A percentile compares a stretch with the other conserved stretches of the same genome.
These are phyloP conservation scores for Cucurbita moschata DNA, from an alignment of 306 rosid genomes.

Conservation along the genomic window DNA sequence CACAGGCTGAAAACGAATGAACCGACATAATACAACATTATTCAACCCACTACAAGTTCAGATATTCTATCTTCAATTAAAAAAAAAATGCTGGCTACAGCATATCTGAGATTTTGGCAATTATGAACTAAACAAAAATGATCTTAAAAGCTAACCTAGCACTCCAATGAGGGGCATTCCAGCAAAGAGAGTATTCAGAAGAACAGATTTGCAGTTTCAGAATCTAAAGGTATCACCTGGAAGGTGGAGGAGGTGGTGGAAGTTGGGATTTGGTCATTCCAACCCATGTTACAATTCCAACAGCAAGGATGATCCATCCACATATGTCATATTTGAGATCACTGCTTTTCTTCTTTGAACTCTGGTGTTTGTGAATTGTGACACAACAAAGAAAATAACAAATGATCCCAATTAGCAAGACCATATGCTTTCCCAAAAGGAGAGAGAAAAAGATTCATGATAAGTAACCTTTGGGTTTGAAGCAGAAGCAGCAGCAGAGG, in stretches of 20 bases:
- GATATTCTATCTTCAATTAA: neutral
- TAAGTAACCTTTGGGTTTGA: constrained; percentile 38
- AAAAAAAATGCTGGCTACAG: no score
- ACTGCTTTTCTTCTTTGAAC: constrained; percentile 40
- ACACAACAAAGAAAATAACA: neutral
- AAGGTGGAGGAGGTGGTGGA: constrained; percentile 50
- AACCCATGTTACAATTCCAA: constrained; percentile 59
- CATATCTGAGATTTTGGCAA: neutral
- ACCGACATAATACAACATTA: neutral
- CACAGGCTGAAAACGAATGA: neutral
- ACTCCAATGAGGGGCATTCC: constrained; percentile 7
- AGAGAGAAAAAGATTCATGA: neutral
- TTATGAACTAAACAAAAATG: neutral
- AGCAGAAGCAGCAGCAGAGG: constrained; percentile 25
- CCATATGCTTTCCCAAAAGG: neutral
- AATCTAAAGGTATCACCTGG: constrained; percentile 28
- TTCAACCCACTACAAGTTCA: neutral
- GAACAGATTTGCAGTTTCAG: neutral
- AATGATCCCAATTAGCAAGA: neutral
- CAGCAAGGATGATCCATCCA: constrained; percentile 80
- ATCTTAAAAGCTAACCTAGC: neutral
- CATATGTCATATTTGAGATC: constrained; percentile 61
- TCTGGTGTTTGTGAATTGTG: constrained; percentile 18
- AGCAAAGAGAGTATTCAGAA: neutral
- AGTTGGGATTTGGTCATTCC: constrained; percentile 57